Evolutionary conservation across 2,329 filamentous ascomycete species (phyloP).

Genomic region (Trichoderma breve): DNA sequence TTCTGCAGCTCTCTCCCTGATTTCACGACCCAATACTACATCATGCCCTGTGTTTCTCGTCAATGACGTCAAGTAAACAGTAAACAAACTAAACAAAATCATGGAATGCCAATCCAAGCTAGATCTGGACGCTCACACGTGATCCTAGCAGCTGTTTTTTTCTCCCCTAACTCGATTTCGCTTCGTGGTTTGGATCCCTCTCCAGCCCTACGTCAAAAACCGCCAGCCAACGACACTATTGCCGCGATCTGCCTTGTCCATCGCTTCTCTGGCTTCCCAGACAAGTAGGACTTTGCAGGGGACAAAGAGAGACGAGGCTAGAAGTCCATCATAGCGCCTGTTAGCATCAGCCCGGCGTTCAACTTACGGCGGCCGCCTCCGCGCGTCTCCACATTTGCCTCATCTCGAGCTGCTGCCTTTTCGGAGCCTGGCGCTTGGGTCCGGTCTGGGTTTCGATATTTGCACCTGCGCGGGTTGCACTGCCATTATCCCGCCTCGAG

Average conservation of each 20-base stretch:
- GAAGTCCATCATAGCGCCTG: neutral
- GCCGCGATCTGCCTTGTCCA: constrained; percentile 14
- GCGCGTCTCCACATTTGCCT: constrained; percentile 1
- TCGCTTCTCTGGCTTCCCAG: neutral
- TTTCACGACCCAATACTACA: neutral
- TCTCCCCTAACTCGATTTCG: neutral
- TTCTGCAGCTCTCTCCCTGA: neutral
- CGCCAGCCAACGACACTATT: constrained; percentile 3
- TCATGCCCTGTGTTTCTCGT: neutral
- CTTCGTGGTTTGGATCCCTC: neutral
- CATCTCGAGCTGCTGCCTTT: neutral
- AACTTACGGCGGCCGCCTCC: neutral
- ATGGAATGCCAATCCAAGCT: neutral
- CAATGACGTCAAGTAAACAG: constrained; percentile 16
- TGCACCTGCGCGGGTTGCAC: neutral
- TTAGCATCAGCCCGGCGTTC: neutral
- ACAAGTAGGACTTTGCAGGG: neutral
- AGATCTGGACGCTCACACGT: neutral
- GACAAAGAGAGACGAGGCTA: neutral
- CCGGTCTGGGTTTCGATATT: neutral
- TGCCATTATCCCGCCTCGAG: neutral
- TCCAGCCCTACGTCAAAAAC: neutral
- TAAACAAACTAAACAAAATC: neutral
- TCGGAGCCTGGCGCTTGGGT: neutral
- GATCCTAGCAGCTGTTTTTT: neutral